Evolutionary conservation across 2,329 filamentous ascomycete genomes (phyloP).

Genomic region (Ophiostoma fasciatum): DNA sequence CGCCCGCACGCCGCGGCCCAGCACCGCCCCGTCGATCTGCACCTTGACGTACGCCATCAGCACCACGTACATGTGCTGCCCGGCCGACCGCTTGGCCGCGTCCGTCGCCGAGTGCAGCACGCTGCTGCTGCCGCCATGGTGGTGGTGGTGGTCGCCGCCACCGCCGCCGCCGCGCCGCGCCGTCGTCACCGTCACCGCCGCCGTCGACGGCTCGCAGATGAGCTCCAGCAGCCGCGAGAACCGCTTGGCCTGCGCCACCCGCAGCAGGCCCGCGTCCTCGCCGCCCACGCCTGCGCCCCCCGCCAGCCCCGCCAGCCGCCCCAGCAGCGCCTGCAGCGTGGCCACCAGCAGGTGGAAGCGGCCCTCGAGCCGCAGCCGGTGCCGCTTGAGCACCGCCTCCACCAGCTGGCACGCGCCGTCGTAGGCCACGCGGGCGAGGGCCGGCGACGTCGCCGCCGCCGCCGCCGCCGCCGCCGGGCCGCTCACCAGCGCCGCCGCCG

Average conservation of each 20-base stretch:
- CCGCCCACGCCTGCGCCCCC: conserved; percentile 15
- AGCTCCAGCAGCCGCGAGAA: conserved; percentile 18
- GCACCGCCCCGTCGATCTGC: conserved; percentile 35
- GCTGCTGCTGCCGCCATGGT: not conserved
- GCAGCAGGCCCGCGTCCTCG: too few species aligned
- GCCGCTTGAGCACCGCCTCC: conserved; percentile 40
- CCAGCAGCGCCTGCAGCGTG: conserved; percentile 40
- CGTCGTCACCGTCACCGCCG: conserved; percentile 28
- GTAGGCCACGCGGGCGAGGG: too few species aligned
- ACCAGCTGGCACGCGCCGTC: conserved; percentile 36
- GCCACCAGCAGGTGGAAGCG: conserved; percentile 45
- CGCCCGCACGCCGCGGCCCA: conserved; percentile 35
- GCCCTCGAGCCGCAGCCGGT: conserved; percentile 45
- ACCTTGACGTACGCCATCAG: conserved; percentile 45
- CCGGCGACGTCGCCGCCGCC: too few species aligned
- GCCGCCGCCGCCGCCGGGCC: not conserved
- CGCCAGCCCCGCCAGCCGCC: conserved; percentile 29
- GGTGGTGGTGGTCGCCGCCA: too few species aligned
- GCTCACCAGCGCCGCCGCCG: conserved; percentile 23
- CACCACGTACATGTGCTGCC: conserved; percentile 46
- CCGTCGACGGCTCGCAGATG: conserved; percentile 39
- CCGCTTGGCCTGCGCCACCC: conserved; percentile 33
- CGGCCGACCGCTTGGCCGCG: conserved; percentile 44
- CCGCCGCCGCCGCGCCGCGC: not conserved
- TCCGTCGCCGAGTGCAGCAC: conserved; percentile 44